Evolutionary conservation across 2,329 filamentous ascomycete genomes (phyloP).

Genomic region (Paraphaeosphaeria minitans): DNA sequence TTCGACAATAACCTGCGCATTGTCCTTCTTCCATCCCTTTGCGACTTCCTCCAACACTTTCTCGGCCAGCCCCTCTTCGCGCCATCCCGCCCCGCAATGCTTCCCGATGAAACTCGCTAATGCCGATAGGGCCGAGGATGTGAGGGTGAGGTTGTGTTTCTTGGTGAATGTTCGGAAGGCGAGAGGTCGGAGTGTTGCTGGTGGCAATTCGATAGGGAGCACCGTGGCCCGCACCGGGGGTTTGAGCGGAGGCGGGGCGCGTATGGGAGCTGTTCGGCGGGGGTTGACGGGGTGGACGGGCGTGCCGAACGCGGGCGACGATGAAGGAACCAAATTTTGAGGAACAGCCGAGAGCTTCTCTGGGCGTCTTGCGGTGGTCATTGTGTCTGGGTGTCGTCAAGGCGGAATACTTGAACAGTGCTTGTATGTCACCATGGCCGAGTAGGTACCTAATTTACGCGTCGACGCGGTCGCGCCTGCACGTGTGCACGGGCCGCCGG

Average conservation of each 20-base stretch:
- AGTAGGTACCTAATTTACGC: slow-evolving; percentile 32
- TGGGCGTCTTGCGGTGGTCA: slow-evolving; percentile 38
- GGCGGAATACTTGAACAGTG: slow-evolving; percentile 5
- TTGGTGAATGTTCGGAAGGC: slow-evolving; percentile 97
- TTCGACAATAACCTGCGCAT: slow-evolving; percentile 89
- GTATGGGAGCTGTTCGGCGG: slow-evolving; percentile 46
- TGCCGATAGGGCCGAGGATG: slow-evolving; percentile 81
- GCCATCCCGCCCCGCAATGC: slow-evolving; percentile 94
- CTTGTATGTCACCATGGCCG: not conserved
- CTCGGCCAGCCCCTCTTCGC: slow-evolving; percentile 92
- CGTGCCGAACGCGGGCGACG: slow-evolving; percentile 88
- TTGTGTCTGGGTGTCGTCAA: slow-evolving; percentile 11
- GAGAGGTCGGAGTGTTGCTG: slow-evolving; percentile 82
- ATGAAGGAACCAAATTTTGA: slow-evolving; percentile 74
- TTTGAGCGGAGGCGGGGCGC: slow-evolving; percentile 54
- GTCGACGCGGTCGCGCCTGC: slow-evolving; percentile 28
- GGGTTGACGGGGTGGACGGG: slow-evolving; percentile 78
- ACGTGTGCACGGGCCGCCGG: slow-evolving; percentile 19
- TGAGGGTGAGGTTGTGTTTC: slow-evolving; percentile 93
- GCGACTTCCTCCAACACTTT: slow-evolving; percentile 90
- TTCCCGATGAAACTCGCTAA: slow-evolving; percentile 89
- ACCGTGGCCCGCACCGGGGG: slow-evolving; percentile 65
- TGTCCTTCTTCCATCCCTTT: slow-evolving; percentile 86
- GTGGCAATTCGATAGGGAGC: slow-evolving; percentile 86
- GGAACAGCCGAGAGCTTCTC: slow-evolving; percentile 38